Evolutionary conservation across 2,329 filamentous ascomycete genomes (phyloP).

Genomic region (Colletotrichum liriopes): DNA sequence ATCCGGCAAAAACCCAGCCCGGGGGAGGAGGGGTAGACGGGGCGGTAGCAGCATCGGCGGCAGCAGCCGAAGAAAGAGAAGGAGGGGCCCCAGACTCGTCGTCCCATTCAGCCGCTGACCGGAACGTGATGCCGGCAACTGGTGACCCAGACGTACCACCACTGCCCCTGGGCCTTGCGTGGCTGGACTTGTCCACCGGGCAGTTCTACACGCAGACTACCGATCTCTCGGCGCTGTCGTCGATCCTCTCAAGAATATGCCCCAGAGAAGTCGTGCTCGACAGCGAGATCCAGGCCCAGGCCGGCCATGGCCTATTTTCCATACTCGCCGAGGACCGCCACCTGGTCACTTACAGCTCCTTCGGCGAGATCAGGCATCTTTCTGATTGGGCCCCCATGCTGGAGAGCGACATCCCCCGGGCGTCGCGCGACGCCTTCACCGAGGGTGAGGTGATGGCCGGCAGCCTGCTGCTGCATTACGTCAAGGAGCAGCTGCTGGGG

Average conservation of each 20-base stretch:
- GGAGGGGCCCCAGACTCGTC: slow-evolving; percentile 14
- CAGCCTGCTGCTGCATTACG: slow-evolving; percentile 86
- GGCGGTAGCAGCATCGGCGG: neutral
- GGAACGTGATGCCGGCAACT: slow-evolving; percentile 31
- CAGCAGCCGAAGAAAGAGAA: neutral
- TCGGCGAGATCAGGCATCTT: slow-evolving; percentile 62
- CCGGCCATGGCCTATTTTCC: slow-evolving; percentile 74
- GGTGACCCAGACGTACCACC: slow-evolving; percentile 29
- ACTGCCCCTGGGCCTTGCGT: slow-evolving; percentile 82
- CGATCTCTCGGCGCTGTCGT: slow-evolving; percentile 80
- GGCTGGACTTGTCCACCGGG: slow-evolving; percentile 95
- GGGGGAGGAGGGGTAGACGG: neutral
- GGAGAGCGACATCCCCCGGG: slow-evolving; percentile 76
- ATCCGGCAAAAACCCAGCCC: slow-evolving; percentile 58
- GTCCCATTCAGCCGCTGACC: slow-evolving; percentile 28
- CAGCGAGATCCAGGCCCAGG: slow-evolving; percentile 70
- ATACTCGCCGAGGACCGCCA: slow-evolving; percentile 83
- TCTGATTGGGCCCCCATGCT: slow-evolving; percentile 83
- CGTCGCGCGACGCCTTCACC: slow-evolving; percentile 72
- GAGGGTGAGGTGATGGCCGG: slow-evolving; percentile 82
- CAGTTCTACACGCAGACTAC: slow-evolving; percentile 91
- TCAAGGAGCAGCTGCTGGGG: slow-evolving; percentile 83
- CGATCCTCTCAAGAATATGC: slow-evolving; percentile 85
- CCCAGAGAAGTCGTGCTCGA: slow-evolving; percentile 90
- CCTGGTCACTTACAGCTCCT: slow-evolving; percentile 80